These are phyloP conservation scores for Claviceps paspali DNA, from an alignment of 2,329 filamentous ascomycete species.

Conservation along the genomic window DNA sequence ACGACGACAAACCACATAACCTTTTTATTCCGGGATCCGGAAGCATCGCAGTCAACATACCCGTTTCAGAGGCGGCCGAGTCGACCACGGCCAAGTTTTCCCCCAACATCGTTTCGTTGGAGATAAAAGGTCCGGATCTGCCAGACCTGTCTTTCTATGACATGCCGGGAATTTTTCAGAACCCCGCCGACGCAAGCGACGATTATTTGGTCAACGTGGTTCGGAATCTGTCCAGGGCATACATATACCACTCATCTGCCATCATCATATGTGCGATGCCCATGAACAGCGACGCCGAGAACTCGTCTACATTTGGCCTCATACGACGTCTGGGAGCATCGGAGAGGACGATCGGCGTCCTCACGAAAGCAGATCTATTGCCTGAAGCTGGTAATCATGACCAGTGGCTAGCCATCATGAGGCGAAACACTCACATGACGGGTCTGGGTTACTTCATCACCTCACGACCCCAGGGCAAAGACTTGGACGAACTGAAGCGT, in stretches of 20 bases:
- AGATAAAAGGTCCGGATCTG: constrained; percentile 56
- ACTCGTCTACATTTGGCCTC: constrained; percentile 53
- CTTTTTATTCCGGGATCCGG: constrained; percentile 39
- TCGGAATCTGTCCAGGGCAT: constrained; percentile 51
- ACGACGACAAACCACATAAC: constrained; percentile 39
- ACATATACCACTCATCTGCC: constrained; percentile 53
- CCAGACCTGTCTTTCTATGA: constrained; percentile 74
- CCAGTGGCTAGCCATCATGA: constrained; percentile 51
- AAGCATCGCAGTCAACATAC: constrained; percentile 21
- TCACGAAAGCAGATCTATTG: constrained; percentile 73
- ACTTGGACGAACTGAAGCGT: constrained; percentile 33
- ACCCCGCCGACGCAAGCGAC: constrained; percentile 47
- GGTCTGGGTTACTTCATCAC: constrained; percentile 70
- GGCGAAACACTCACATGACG: constrained; percentile 43
- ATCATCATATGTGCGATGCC: constrained; percentile 65
- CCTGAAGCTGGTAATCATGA: constrained; percentile 30
- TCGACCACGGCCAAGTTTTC: constrained; percentile 52
- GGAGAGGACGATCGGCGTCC: constrained; percentile 52
- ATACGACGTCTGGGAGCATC: constrained; percentile 43
- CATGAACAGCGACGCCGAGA: constrained; percentile 66
- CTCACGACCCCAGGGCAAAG: constrained; percentile 44
- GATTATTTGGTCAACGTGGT: constrained; percentile 58
- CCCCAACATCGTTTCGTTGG: constrained; percentile 64
- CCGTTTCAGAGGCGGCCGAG: constrained; percentile 21
- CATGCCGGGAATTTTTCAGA: constrained; percentile 67